Base-by-base conservation (phyloP, 352 stramenopile genomes). In the Phytophthora podocarpi region DNA sequence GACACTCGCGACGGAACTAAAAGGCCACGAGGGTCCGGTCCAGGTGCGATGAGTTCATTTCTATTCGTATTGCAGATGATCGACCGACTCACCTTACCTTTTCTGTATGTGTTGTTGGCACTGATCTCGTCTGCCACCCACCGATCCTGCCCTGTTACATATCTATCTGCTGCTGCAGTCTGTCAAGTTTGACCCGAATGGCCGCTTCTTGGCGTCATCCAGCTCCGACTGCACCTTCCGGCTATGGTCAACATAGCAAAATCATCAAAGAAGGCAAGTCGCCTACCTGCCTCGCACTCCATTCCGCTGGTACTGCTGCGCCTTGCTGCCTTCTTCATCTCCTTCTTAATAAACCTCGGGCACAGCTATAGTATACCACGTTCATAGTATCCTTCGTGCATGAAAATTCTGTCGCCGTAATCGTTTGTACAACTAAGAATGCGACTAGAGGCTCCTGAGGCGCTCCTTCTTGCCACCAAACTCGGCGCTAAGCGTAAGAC, bases 151-250 rank as follows among this genome's bases (percentile, higher is more conserved):
- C 43, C 30, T 56, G 42, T 59, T 71, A 71, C 41, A 46, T 62
- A 51, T 58, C 56, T 66, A 57, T 67, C 23, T 52, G 16, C 59
- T 57, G 68, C 39, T 68, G 28, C 54, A 96, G 86, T 87, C 78
- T 47, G 93, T 97, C 62, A 89, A 85, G 60, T 97, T 97, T 57
- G 90, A 97, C 42, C 84, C 91, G 0, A 90, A 80, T 18, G 89
- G 91, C 31, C 83, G 85, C 21, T 97, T 93, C 74, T 77, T 98
- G 26, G 85, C 96, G 23, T 97, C 89, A 18, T 93, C 90, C 12
- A 92, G 87, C 67, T 97, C 90, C 18, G 93, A 98, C 72, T 96
- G 88, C 74, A 98, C 93, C 16, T 97, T 98, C 56, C 81, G 87
- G 15, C 77, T 98, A 34, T 98, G 91, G 91, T 89, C 82, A 11